Evolutionary conservation across 345 rosid species (phyloP), one percentile per base, ranked within the genome.

Genomic region (Eucalyptus erythrocorys): DNA sequence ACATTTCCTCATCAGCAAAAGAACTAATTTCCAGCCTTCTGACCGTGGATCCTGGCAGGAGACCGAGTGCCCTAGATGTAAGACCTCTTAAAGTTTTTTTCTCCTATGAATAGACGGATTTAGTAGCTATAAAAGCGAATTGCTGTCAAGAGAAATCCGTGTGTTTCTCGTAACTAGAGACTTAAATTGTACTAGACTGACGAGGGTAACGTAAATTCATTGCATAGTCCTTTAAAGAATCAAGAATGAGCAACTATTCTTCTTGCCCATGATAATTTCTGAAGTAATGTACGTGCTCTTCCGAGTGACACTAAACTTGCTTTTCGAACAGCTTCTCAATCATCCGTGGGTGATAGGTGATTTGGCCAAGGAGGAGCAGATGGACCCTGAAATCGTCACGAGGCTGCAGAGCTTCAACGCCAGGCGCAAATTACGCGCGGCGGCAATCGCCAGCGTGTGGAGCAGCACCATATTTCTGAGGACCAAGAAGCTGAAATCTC

Each of bases 311-410:
- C 45, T 37, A 71, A 64, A 71, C 82, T 71, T 12, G 45, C 45
- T 37, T 27, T 86, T 45, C 71, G 51, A 45, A 86, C 94, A 95
- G 95, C 92, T 95, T 87, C 90, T 95, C 17, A 90, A 86, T 57
- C 94, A 93, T 89, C 96, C 94, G 34, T 95, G 97, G 97, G 97
- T 95, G 49, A 91, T 82, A 48, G 97, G 97, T 37, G 94, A 94
- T 85, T 91, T 91, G 34, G 96, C 95, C 42, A 94, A 92, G 91
- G 93, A 92, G 87, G 95, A 94, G 42, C 93, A 91, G 88, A 94
- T 94, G 93, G 96, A 94, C 82, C 94, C 96, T 6, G 96, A 95
- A 92, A 89, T 95, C 27, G 95, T 94, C 16, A 90, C 95, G 1
- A 86, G 95, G 32, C 91, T 93, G 89, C 94, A 94, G 88, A 91